phyloP scores from a whole-genome alignment of 2,329 filamentous ascomycete genomes.

The Ceratocystis cacaofunesta region DNA sequence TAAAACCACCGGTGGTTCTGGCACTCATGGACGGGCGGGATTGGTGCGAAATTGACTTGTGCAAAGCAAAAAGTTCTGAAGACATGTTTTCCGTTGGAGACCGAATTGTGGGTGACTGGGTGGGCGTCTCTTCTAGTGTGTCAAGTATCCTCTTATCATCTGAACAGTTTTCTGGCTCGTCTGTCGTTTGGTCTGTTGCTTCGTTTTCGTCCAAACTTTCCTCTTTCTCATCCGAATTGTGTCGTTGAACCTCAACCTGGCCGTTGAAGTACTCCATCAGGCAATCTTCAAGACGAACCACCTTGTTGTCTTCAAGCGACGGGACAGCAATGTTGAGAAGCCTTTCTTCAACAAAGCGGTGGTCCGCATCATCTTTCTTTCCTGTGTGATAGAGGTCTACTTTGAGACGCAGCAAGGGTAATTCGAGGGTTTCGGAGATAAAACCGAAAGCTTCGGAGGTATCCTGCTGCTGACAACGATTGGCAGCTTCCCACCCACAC shows the following conservation, averaged over 20 bases:
- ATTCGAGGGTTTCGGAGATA: conserved; percentile 74
- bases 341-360: conserved; percentile 87
- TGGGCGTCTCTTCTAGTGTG: not conserved
- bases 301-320: conserved; percentile 51
- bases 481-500: conserved; percentile 80
- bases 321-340: conserved; percentile 85
- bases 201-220: not conserved
- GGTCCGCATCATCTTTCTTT: conserved; percentile 71
- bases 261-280: conserved; percentile 93
- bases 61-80: not conserved
- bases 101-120: not conserved
- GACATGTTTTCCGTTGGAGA: not conserved
- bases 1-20: not conserved
- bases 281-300: conserved; percentile 75
- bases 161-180: not conserved
- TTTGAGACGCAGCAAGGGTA: conserved; percentile 78
- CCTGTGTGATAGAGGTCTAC: conserved; percentile 92
- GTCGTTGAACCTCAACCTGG: conserved; percentile 57
- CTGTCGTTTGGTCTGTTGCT: not conserved
- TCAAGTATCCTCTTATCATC: not conserved
- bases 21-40: not conserved
- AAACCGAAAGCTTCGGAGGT: conserved; percentile 92
- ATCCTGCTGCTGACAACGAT: conserved; percentile 70
- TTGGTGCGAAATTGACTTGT: not conserved
- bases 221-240: conserved; percentile 7